phyloP scores from a whole-genome alignment of 768 basidiomycete species.

The Boletales sp. region DNA sequence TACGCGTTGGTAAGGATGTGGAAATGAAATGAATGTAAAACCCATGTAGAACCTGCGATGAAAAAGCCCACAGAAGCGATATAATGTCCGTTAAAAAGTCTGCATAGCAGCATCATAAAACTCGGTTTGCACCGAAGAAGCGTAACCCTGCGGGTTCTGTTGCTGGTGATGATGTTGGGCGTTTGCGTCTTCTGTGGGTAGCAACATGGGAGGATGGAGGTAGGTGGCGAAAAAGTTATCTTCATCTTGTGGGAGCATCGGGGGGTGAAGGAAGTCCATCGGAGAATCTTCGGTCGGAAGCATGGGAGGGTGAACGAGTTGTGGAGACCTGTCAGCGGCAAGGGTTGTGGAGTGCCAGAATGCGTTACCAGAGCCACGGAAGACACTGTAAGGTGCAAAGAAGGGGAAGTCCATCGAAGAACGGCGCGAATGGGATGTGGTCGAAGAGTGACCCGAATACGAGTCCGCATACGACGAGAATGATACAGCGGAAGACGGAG shows the following conservation, averaged over 20 bases:
- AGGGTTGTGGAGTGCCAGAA: constrained; percentile 83
- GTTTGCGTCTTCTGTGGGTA: constrained; percentile 36
- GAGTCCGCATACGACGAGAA: constrained; percentile 60
- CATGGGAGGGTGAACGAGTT: constrained; percentile 69
- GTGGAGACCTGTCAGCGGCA: constrained; percentile 53
- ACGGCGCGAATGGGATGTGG: constrained; percentile 55
- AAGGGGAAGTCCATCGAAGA: constrained; percentile 67
- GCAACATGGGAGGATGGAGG: constrained; percentile 54
- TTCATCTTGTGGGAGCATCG: constrained; percentile 60
- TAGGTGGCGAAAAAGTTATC: constrained; percentile 55
- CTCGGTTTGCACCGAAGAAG: constrained; percentile 20
- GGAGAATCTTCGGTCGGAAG: constrained; percentile 58
- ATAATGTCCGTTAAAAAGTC: constrained; percentile 22
- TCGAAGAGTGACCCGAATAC: constrained; percentile 55
- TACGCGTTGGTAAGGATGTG: constrained; percentile 10
- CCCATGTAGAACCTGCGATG: constrained; percentile 4
- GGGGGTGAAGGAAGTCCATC: constrained; percentile 72
- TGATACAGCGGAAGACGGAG: constrained; percentile 60
- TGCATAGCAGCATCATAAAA: constrained; percentile 37
- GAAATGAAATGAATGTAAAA: not conserved
- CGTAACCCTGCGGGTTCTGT: constrained; percentile 18
- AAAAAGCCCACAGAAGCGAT: not conserved
- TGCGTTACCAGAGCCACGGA: constrained; percentile 51
- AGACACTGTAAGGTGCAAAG: constrained; percentile 49
- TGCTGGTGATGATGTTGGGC: constrained; percentile 21